A percentile compares a stretch with the other conserved stretches of the same genome.
These are phyloP conservation scores for Thamnidium elegans DNA, from an alignment of 192 early-diverging fungal species.

Conservation along the genomic window DNA sequence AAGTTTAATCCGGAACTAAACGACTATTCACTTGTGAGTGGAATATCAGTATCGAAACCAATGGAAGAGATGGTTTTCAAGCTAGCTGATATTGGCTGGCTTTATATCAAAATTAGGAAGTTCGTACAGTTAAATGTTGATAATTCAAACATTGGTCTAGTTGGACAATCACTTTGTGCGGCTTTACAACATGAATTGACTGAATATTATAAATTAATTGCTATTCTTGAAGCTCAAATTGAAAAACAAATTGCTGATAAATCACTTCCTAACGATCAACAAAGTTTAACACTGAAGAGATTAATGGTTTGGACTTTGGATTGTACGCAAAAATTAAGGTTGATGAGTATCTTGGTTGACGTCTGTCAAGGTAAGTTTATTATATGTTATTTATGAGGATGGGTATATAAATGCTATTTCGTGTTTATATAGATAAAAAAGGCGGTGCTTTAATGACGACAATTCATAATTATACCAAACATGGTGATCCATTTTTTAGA, in stretches of 20 bases:
- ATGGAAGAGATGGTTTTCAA: constrained; percentile 61
- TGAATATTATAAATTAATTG: constrained; percentile 84
- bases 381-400: background rate
- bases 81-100: constrained; percentile 77
- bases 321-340: constrained; percentile 68
- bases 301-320: constrained; percentile 85
- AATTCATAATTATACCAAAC: constrained; percentile 79
- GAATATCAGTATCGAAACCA: constrained; percentile 56
- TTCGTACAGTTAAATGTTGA: constrained; percentile 50
- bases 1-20: constrained; percentile 53
- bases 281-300: constrained; percentile 77
- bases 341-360: constrained; percentile 73
- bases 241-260: constrained; percentile 38
- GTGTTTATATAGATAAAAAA: constrained; percentile 43
- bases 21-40: constrained; percentile 50
- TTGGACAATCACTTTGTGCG: constrained; percentile 72
- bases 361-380: constrained; percentile 46
- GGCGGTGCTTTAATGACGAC: constrained; percentile 72
- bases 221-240: constrained; percentile 78
- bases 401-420: background rate
- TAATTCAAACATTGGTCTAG: constrained; percentile 50
- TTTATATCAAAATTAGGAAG: constrained; percentile 63
- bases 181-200: constrained; percentile 77
- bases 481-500: constrained; percentile 90
- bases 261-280: constrained; percentile 40